A percentile compares a stretch with the other conserved stretches of the same genome.
phyloP scores from a whole-genome alignment of 2,329 filamentous ascomycete genomes.

The Thelonectria blattea region DNA sequence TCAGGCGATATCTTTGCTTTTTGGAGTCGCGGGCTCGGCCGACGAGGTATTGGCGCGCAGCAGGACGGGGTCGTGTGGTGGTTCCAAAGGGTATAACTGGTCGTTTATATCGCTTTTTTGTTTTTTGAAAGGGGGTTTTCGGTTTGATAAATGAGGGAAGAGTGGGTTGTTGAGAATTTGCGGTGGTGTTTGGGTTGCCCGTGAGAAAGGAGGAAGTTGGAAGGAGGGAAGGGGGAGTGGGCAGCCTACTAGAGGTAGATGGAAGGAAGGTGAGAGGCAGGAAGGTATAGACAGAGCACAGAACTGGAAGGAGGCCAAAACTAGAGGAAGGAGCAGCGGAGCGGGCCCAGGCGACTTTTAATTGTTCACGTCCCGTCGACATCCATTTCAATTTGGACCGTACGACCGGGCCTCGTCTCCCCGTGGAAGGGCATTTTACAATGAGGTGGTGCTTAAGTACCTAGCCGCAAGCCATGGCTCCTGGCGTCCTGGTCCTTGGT shows the following conservation, averaged over 20 bases:
- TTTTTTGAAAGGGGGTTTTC: neutral
- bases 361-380: slow-evolving; percentile 25
- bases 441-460: slow-evolving; percentile 13
- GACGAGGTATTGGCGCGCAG: slow-evolving; percentile 27
- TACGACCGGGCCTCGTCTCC: slow-evolving; percentile 34
- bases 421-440: slow-evolving; percentile 13
- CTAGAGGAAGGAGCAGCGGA: slow-evolving; percentile 27
- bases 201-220: slow-evolving; percentile 1
- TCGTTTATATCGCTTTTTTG: slow-evolving; percentile 20
- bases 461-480: slow-evolving; percentile 30
- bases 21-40: slow-evolving; percentile 28
- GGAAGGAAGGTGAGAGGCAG: slow-evolving; percentile 13
- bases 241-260: neutral
- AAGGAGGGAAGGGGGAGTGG: slow-evolving; percentile 6
- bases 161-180: slow-evolving; percentile 18
- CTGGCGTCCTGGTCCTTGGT: slow-evolving; percentile 17
- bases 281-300: slow-evolving; percentile 13
- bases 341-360: slow-evolving; percentile 33
- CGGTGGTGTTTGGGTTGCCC: slow-evolving; percentile 4
- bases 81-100: slow-evolving; percentile 7
- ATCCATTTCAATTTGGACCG: slow-evolving; percentile 35
- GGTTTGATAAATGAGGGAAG: slow-evolving; percentile 9
- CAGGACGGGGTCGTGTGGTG: slow-evolving; percentile 4
- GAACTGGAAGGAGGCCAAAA: slow-evolving; percentile 18
- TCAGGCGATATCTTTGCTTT: slow-evolving; percentile 37